A percentile compares a stretch with the other conserved stretches of the same genome.
Conservation (phyloP, 495 filamentous ascomycete genomes). For the Hypoxylon fuscum region DNA sequence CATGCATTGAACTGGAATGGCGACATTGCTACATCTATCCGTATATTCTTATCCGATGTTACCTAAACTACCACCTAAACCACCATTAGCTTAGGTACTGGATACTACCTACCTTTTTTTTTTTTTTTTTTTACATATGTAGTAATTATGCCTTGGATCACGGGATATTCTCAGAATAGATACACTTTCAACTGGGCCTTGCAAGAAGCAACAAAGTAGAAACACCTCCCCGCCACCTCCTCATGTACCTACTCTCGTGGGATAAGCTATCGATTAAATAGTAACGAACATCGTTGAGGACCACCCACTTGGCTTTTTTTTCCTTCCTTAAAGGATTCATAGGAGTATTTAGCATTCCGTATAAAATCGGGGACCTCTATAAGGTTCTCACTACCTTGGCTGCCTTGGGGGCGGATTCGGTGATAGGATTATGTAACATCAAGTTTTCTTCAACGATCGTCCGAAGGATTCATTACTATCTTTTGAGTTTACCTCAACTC, state of each 20-base stretch:
- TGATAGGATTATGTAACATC: no score
- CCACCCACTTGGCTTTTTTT: neutral
- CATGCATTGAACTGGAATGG: slow-evolving; percentile 10
- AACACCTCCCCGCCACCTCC: slow-evolving; percentile 5
- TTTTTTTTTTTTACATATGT: no score
- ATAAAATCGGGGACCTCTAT: no score
- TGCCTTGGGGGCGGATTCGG: no score
- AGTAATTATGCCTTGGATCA: neutral
- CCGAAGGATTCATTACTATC: no score
- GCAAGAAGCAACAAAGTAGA: slow-evolving; percentile 4
- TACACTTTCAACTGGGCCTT: neutral
- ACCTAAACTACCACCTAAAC: no score
- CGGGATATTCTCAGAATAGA: slow-evolving; percentile 18
- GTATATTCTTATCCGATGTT: neutral
- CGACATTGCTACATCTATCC: neutral
- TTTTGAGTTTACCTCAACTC: no score
- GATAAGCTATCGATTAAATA: neutral
- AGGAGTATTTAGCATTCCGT: no score
- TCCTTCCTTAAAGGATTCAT: slow-evolving; percentile 11
- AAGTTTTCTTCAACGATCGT: no score
- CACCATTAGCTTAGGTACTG: neutral
- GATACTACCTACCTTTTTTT: slow-evolving; percentile 15
- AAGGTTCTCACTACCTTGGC: no score
- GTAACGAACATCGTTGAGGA: neutral
- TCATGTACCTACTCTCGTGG: no score